phyloP scores from a whole-genome alignment of 441 rosid genomes.

The Adansonia gregorii region DNA sequence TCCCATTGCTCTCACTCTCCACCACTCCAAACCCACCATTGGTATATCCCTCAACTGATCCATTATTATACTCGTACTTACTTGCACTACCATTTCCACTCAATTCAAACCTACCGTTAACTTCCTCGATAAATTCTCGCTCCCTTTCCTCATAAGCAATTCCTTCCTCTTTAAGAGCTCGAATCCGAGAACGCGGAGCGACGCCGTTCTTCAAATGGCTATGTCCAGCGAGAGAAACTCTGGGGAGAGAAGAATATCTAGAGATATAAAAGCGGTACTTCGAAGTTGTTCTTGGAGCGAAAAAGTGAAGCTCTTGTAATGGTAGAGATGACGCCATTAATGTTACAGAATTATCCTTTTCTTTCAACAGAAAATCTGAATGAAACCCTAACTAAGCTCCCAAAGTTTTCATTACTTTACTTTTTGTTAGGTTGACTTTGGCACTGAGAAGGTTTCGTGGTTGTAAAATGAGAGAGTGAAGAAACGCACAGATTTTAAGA shows the following conservation, averaged over 20 bases:
- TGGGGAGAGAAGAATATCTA: slow-evolving; percentile 31
- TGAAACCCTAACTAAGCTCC: slow-evolving; percentile 36
- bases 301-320: slow-evolving; percentile 56
- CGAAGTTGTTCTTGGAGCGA: slow-evolving; percentile 37
- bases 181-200: slow-evolving; percentile 37
- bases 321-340: slow-evolving; percentile 50
- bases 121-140: slow-evolving; percentile 43
- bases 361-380: slow-evolving; percentile 2
- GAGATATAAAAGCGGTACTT: slow-evolving; percentile 43
- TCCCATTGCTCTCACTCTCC: slow-evolving; percentile 49
- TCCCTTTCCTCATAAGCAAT: slow-evolving; percentile 58
- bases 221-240: slow-evolving; percentile 24
- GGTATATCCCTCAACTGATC: slow-evolving; percentile 30
- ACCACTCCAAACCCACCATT: slow-evolving; percentile 37
- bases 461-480: slow-evolving; percentile 23
- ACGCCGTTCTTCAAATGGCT: slow-evolving; percentile 17
- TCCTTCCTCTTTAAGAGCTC: slow-evolving; percentile 55
- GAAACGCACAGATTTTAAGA: not conserved
- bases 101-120: slow-evolving; percentile 42
- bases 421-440: not conserved
- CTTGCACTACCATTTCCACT: slow-evolving; percentile 48
- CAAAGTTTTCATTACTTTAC: not conserved
- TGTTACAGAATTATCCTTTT: not conserved
- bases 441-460: slow-evolving; percentile 30
- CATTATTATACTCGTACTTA: slow-evolving; percentile 36